A percentile compares a stretch with the other conserved stretches of the same genome.
Evolutionary conservation across 1,284 basidiomycete species (phyloP).

Genomic region (Tausonia pullulans): DNA sequence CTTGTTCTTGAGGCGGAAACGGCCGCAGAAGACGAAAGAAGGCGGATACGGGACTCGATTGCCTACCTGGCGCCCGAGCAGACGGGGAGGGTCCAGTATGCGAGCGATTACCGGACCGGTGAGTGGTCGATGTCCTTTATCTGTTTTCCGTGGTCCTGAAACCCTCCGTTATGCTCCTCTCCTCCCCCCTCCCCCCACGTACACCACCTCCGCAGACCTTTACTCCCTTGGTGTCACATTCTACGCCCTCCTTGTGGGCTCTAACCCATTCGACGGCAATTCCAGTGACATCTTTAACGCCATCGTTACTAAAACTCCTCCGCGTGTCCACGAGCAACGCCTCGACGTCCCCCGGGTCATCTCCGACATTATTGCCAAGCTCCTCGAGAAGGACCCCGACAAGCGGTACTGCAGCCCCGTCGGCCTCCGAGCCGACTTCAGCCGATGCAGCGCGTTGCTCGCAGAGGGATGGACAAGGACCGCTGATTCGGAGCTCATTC

Average conservation of each 20-base stretch:
- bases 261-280: conserved; percentile 34
- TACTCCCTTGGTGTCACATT: conserved; percentile 50
- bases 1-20: conserved; percentile 40
- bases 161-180: no score
- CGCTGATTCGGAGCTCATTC: conserved; percentile 44
- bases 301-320: conserved; percentile 55
- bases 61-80: conserved; percentile 63
- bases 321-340: conserved; percentile 61
- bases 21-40: conserved; percentile 42
- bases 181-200: no score
- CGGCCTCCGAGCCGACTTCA: conserved; percentile 51
- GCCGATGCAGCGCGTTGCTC: conserved; percentile 53
- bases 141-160: no score
- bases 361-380: conserved; percentile 57
- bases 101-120: conserved; percentile 40
- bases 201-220: conserved; percentile 42
- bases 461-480: conserved; percentile 30
- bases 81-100: conserved; percentile 49
- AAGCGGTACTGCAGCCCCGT: conserved; percentile 54
- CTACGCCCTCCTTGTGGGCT: conserved; percentile 6
- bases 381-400: conserved; percentile 53
- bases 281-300: conserved; percentile 54
- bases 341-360: conserved; percentile 57
- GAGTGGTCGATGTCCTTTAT: conserved; percentile 34
- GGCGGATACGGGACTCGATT: conserved; percentile 50